Evolutionary conservation across 2,329 filamentous ascomycete genomes (phyloP).

Genomic region (Dactylellina sp.): DNA sequence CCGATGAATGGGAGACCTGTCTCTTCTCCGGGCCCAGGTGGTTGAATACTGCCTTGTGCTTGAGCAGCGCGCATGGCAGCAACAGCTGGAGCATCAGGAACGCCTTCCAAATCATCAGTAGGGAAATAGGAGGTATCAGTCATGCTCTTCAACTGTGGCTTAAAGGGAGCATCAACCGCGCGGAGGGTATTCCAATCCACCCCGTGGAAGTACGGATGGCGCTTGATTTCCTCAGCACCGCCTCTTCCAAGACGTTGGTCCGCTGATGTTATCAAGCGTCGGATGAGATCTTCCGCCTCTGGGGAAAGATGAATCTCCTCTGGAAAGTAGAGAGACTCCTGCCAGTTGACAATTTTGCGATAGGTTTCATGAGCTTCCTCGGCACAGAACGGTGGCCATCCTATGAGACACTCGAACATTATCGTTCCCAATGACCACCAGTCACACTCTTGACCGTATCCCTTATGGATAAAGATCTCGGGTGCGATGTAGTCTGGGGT

Average conservation of each 20-base stretch:
- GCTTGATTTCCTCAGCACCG: constrained; percentile 91
- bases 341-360: constrained; percentile 99
- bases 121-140: constrained; percentile 99
- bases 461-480: constrained; percentile 96
- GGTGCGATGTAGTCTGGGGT: constrained; percentile 99
- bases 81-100: constrained; percentile 78
- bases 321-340: constrained; percentile 93
- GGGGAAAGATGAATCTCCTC: constrained; percentile 89
- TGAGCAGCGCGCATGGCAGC: constrained; percentile 71
- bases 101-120: constrained; percentile 88
- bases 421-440: constrained; percentile 99
- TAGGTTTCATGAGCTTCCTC: constrained; percentile 98
- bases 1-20: constrained; percentile 97
- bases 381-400: constrained; percentile 98
- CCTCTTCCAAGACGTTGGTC: constrained; percentile 89
- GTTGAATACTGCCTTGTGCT: constrained; percentile 69
- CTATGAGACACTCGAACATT: constrained; percentile 99
- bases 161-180: constrained; percentile 92
- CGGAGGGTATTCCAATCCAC: constrained; percentile 95
- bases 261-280: constrained; percentile 92
- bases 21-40: constrained; percentile 72
- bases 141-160: constrained; percentile 90
- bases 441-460: constrained; percentile 96
- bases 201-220: constrained; percentile 93
- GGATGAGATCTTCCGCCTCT: constrained; percentile 91